Evolutionary conservation across 495 filamentous ascomycete genomes (phyloP), one percentile per base, ranked within the genome.

Genomic region (Podospora conica): DNA sequence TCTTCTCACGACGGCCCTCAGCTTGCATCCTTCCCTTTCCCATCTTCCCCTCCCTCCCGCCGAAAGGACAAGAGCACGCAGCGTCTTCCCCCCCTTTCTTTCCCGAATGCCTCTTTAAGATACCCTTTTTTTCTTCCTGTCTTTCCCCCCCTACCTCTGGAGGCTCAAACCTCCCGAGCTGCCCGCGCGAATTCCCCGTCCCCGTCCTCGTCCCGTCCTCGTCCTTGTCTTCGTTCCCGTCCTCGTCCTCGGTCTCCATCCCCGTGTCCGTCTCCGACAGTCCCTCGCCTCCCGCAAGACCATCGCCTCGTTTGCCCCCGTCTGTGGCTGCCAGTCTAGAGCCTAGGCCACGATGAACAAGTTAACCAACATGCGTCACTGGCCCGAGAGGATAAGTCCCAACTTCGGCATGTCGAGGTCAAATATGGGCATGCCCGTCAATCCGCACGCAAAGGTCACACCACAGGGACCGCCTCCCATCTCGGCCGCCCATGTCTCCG

Each of bases 291-390:
- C 18, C 57, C 53, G 59, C 27, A 56, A 31, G 28, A 31, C 9
- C 28, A 31, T 31, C 28, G 28, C 28, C 28, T 48, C 33, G 40
- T n/a, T 48, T 48, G 40, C 40, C 3, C 59, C 40, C 40, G 40
- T 65, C 68, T 63, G 61, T 70, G 73, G 65, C 65, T 61, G 61
- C 58, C 56, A 60, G 63, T 64, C 63, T 27, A 48, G 20, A 12
- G 29, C 67, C 68, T 59, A 70, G n/a, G n/a, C 68, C 74, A 86
- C 65, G 74, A 96, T 97, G 93, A 93, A 96, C 84, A 96, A 94
- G 81, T 88, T 97, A 74, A 87, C 89, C 78, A 93, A 91, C 80
- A 92, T 96, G 84, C 90, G 93, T 82, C 91, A 96, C 87, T 93
- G 92, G 84, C 91, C 90, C 84, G 91, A 96, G 81, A 87, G 91